Percentiles rank a stretch among this genome's conserved stretches.
These are phyloP conservation scores for Hymenoscyphus infarciens DNA, from an alignment of 2,329 filamentous ascomycete species.

Conservation along the genomic window DNA sequence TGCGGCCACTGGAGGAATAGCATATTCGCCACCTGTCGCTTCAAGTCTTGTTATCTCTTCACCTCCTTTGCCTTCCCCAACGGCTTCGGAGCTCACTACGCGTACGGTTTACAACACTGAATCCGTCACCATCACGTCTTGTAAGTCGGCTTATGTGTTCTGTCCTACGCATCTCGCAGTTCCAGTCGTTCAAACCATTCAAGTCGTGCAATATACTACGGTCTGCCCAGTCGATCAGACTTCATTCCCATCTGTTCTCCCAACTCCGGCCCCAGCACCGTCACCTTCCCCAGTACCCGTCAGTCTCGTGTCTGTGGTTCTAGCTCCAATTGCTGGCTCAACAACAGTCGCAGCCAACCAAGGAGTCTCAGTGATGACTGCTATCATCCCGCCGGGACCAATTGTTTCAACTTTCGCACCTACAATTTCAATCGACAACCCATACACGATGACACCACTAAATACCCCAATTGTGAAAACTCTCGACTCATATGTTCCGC, in stretches of 20 bases:
- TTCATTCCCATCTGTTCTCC: constrained; percentile 1
- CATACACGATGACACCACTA: neutral
- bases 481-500: constrained; percentile 2
- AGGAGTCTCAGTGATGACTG: neutral
- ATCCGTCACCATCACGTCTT: constrained; percentile 11
- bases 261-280: neutral
- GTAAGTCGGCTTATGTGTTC: neutral
- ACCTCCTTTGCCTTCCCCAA: neutral
- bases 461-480: constrained; percentile 11
- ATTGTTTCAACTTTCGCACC: neutral
- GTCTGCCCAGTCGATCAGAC: constrained; percentile 14
- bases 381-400: neutral
- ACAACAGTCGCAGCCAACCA: neutral
- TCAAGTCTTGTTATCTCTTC: neutral
- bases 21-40: neutral
- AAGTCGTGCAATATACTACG: constrained; percentile 16
- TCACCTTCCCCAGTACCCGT: neutral
- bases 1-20: neutral
- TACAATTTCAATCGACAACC: neutral
- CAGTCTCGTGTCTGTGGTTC: neutral
- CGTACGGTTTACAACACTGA: constrained; percentile 9
- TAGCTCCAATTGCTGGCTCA: neutral
- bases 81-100: constrained; percentile 7
- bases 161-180: constrained; percentile 5
- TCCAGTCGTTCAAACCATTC: constrained; percentile 6